Evolutionary conservation across 108 stramenopile genomes (phyloP), one percentile per base, ranked within the genome.

Genomic region (Epithemia pelagica): DNA sequence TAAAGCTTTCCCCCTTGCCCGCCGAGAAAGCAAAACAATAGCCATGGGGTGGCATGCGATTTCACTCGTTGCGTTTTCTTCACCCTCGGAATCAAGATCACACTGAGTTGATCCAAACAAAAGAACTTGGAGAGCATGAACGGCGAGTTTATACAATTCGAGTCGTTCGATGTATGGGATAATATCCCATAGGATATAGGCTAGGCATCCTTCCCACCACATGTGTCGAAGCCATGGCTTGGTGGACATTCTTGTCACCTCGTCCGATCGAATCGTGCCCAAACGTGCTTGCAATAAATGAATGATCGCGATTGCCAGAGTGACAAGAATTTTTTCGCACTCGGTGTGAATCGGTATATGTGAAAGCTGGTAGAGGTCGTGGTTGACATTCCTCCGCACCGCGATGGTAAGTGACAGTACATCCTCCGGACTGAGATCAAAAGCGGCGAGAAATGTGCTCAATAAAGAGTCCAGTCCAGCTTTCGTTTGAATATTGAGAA

Each of bases 151-250:
- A 58, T 92, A 80, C 51, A 61, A 75, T n/a, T 78, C 82, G 18
- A 75, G 71, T 2, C 78, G 72, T 61, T 93, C 92, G 21, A 93
- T 57, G 52, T 85, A 70, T 0, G 79, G 79, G 19, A 89, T 78
- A 20, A 74, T 65, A 65, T 93, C 92, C 92, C 92, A 93, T 2
- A 88, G 58, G 10, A 85, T 52, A 66, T 87, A 93, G 3, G 85
- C 71, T 23, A 90, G 52, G 30, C 82, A 79, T 8, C 82, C 78
- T 69, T 93, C 92, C 76, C 84, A 83, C n/a, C 74, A 71, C 65
- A 93, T 30, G 57, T 93, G 92, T 32, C 92, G 73, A 19, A 93
- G 78, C 92, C 92, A 93, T 32, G 89, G 89, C 60, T 80, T 57
- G 28, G 28, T 29, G 0, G 52, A 10, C 7, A 77, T 68, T 1